Conservation (phyloP, 1,284 basidiomycete species). For the Cryptococcus maquisensis region DNA sequence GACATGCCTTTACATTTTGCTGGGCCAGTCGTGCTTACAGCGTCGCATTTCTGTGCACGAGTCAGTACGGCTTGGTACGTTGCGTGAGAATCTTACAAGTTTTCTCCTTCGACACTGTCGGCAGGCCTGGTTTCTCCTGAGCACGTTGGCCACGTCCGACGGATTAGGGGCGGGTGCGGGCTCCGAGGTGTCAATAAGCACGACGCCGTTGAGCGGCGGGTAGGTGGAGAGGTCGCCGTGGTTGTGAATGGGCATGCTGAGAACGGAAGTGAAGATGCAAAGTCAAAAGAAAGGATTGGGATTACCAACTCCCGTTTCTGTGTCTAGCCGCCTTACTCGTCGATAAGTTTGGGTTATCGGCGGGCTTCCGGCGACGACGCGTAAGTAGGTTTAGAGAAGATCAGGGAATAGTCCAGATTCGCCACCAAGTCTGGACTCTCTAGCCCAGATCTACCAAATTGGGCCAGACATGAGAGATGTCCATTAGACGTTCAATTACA, state of each 20-base stretch:
- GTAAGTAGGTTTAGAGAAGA: too few relatives aligned
- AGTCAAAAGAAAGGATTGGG: not conserved
- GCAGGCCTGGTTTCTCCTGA: conserved; percentile 38
- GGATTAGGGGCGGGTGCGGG: not conserved
- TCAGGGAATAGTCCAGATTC: not conserved
- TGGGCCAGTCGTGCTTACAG: conserved; percentile 15
- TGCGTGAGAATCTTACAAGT: conserved; percentile 12
- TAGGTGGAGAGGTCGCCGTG: not conserved
- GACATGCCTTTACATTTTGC: not conserved
- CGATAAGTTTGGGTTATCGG: not conserved
- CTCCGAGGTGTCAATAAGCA: conserved; percentile 10
- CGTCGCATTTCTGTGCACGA: conserved; percentile 42
- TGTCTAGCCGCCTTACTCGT: not conserved
- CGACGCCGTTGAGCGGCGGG: conserved; percentile 1
- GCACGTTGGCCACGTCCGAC: conserved; percentile 27
- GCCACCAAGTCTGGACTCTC: too few relatives aligned
- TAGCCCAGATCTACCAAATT: too few relatives aligned
- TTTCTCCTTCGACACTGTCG: conserved; percentile 33
- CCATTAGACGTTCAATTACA: too few relatives aligned
- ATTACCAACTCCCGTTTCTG: not conserved
- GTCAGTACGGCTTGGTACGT: not conserved
- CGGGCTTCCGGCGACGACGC: not conserved
- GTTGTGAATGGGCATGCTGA: not conserved
- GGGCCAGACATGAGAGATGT: too few relatives aligned
- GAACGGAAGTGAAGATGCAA: not conserved